Evolutionary conservation across 176 grass and related monocot genomes (phyloP).

Genomic region (Phragmites australis): DNA sequence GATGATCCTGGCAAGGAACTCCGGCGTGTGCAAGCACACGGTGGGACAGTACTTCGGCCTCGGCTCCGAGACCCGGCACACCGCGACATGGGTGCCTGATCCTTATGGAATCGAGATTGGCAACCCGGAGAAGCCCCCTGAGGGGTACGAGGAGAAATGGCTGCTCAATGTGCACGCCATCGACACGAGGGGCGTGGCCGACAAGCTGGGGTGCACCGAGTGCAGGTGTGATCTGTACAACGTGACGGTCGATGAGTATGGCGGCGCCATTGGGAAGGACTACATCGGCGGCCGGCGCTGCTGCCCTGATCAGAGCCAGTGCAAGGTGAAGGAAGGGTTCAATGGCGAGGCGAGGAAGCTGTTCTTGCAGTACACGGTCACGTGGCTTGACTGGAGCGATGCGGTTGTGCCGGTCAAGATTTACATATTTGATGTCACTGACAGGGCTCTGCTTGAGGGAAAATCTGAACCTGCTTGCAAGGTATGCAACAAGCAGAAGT

Average conservation of each 20-base stretch:
- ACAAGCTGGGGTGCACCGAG: conserved; percentile 67
- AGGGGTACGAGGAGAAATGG: conserved; percentile 79
- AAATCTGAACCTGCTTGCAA: conserved; percentile 40
- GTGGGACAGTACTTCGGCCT: conserved; percentile 76
- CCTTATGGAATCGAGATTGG: conserved; percentile 83
- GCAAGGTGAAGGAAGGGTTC: conserved; percentile 42
- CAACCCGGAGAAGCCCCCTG: conserved; percentile 38
- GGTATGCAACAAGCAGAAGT: conserved; percentile 43
- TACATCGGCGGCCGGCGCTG: conserved; percentile 69
- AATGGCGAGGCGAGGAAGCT: conserved; percentile 43
- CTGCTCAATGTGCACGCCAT: conserved; percentile 72
- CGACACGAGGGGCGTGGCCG: conserved; percentile 60
- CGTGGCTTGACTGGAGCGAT: conserved; percentile 66
- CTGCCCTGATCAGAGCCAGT: conserved; percentile 75
- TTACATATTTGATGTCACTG: conserved; percentile 76
- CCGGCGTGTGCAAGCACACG: conserved; percentile 56
- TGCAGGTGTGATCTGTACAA: conserved; percentile 86
- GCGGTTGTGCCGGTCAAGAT: conserved; percentile 65
- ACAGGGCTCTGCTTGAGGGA: conserved; percentile 26
- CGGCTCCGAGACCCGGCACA: conserved; percentile 85
- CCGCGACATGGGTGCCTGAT: conserved; percentile 78
- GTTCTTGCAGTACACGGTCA: conserved; percentile 72
- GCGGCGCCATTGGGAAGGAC: conserved; percentile 12
- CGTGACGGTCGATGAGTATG: conserved; percentile 61
- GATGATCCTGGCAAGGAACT: conserved; percentile 38